Evolutionary conservation across 1,284 basidiomycete genomes (phyloP).

Genomic region (Sporisorium exsertum): DNA sequence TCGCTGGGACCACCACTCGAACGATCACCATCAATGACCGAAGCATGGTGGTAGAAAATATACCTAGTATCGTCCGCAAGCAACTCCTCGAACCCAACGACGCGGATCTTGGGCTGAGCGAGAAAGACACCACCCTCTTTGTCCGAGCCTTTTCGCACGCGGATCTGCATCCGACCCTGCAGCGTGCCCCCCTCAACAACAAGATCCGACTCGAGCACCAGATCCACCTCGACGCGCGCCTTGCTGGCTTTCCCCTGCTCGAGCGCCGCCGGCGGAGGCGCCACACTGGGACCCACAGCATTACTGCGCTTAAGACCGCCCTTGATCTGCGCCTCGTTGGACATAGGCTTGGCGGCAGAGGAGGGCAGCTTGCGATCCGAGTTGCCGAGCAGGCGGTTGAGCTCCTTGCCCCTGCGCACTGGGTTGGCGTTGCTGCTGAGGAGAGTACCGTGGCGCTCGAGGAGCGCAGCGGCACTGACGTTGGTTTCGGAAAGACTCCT

Average conservation of each 20-base stretch:
- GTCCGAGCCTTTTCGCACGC: constrained; percentile 75
- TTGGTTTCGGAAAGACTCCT: constrained; percentile 39
- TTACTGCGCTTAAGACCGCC: constrained; percentile 30
- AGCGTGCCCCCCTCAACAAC: constrained; percentile 85
- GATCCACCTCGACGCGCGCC: constrained; percentile 85
- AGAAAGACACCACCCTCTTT: constrained; percentile 75
- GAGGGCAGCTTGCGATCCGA: constrained; percentile 47
- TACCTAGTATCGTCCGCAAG: constrained; percentile 77
- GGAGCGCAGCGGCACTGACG: constrained; percentile 20
- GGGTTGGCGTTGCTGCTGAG: constrained; percentile 57
- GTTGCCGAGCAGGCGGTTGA: constrained; percentile 56
- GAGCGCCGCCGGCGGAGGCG: constrained; percentile 42
- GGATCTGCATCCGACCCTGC: constrained; percentile 79
- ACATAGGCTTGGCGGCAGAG: constrained; percentile 25
- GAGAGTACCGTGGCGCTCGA: constrained; percentile 59
- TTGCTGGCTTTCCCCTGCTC: constrained; percentile 69
- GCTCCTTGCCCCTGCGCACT: constrained; percentile 55
- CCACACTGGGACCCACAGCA: constrained; percentile 21
- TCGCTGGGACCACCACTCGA: constrained; percentile 58
- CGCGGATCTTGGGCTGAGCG: constrained; percentile 82
- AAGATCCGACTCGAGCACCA: constrained; percentile 80
- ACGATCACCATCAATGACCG: constrained; percentile 72
- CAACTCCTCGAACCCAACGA: constrained; percentile 86
- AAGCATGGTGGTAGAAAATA: constrained; percentile 85
- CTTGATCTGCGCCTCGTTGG: constrained; percentile 9